A percentile compares a stretch with the other conserved stretches of the same genome.
phyloP scores from a whole-genome alignment of 768 basidiomycete species.

The Auriscalpium vulgare region DNA sequence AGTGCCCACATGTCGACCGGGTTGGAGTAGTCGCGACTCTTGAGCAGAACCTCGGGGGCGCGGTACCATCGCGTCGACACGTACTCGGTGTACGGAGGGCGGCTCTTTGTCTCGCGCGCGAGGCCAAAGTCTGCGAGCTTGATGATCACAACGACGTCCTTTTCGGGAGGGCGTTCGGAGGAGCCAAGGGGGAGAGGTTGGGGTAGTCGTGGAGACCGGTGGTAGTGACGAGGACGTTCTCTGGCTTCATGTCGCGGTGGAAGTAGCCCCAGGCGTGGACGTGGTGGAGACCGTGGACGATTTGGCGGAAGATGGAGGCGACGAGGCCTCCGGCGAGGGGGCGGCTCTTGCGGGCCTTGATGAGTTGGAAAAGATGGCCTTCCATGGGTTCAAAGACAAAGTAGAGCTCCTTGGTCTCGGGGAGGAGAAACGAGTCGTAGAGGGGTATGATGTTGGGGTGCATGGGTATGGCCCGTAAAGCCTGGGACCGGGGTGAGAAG shows the following conservation, averaged over 20 bases:
- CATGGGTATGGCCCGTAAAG: slow-evolving; percentile 86
- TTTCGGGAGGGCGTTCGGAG: slow-evolving; percentile 63
- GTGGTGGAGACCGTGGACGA: slow-evolving; percentile 84
- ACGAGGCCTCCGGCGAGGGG: slow-evolving; percentile 95
- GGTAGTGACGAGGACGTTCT: slow-evolving; percentile 97
- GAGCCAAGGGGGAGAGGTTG: slow-evolving; percentile 62
- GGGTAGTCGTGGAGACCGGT: slow-evolving; percentile 92
- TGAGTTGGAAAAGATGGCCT: slow-evolving; percentile 98
- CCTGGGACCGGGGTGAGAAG: slow-evolving; percentile 40
- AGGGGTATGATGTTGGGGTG: slow-evolving; percentile 98
- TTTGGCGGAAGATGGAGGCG: slow-evolving; percentile 90
- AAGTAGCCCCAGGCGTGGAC: slow-evolving; percentile 92
- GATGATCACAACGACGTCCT: slow-evolving; percentile 93
- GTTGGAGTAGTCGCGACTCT: slow-evolving; percentile 88
- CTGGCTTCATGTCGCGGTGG: slow-evolving; percentile 99
- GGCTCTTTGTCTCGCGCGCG: slow-evolving; percentile 79
- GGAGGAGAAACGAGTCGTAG: slow-evolving; percentile 98
- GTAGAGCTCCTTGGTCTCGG: slow-evolving; percentile 91
- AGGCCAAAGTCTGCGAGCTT: slow-evolving; percentile 99
- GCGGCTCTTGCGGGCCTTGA: slow-evolving; percentile 92
- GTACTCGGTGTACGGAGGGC: slow-evolving; percentile 96
- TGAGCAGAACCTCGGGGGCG: slow-evolving; percentile 90
- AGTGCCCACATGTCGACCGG: slow-evolving; percentile 99
- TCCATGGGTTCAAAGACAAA: slow-evolving; percentile 99
- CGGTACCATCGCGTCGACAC: slow-evolving; percentile 99